Conservation (phyloP, 345 rosid species). For the Gossypium bickii region DNA sequence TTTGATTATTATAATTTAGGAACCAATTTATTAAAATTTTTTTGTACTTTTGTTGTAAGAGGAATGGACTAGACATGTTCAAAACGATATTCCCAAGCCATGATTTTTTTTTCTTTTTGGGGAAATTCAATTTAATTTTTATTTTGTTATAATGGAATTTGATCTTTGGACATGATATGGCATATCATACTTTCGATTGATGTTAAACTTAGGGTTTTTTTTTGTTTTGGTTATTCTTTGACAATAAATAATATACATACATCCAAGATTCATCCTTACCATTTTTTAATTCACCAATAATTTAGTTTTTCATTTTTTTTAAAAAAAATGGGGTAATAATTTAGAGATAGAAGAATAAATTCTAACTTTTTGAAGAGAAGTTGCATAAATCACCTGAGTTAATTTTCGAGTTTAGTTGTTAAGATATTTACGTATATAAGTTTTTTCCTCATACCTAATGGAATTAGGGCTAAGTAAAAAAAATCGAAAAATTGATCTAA, state of each 20-base stretch:
- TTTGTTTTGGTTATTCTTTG: neutral
- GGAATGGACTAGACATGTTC: neutral
- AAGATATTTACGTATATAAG: no score
- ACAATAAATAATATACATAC: neutral
- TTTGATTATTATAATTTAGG: neutral
- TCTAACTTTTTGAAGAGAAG: no score
- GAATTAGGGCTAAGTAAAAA: no score
- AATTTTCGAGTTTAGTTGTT: no score
- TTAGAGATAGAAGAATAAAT: no score
- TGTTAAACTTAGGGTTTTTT: neutral
- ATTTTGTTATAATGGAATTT: neutral
- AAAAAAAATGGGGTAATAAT: no score
- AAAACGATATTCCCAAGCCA: neutral
- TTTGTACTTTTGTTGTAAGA: neutral
- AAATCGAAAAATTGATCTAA: no score
- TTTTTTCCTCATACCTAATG: no score
- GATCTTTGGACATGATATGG: slow-evolving; percentile 12
- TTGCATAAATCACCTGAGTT: no score
- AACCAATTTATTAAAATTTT: neutral
- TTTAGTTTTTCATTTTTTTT: neutral
- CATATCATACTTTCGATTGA: neutral
- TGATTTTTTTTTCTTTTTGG: neutral
- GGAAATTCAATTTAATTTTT: neutral
- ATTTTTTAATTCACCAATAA: neutral
- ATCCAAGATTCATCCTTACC: neutral